Evolutionary conservation across 352 stramenopile genomes (phyloP).

Genomic region (Peronospora farinosa): DNA sequence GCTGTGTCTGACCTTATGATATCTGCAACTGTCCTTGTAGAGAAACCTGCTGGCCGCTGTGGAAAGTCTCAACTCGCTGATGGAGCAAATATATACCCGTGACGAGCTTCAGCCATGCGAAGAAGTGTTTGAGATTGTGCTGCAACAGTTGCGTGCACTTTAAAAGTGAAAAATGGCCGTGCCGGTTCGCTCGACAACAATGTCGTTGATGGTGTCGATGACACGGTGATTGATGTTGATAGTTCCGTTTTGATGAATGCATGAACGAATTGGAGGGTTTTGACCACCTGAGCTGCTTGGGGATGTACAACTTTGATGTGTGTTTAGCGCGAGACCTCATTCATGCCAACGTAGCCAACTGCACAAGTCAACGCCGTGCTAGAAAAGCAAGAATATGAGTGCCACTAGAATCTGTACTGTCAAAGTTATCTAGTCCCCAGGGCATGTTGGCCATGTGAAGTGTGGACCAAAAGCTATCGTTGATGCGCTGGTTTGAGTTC

Average conservation of each 20-base stretch:
- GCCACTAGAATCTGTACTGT: no score
- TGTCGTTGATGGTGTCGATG: neutral
- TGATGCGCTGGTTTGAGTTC: no score
- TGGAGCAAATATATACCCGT: conserved; percentile 51
- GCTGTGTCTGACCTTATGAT: neutral
- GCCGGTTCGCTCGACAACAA: neutral
- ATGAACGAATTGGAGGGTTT: neutral
- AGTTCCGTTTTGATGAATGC: neutral
- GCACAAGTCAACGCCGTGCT: no score
- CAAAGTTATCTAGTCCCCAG: no score
- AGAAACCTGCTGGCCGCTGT: conserved; percentile 61
- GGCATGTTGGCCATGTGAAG: no score
- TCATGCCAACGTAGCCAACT: no score
- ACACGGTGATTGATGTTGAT: neutral
- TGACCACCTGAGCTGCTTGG: neutral
- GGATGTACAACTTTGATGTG: no score
- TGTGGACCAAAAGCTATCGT: no score
- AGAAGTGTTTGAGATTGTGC: conserved; percentile 30
- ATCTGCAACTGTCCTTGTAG: conserved; percentile 24
- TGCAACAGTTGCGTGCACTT: conserved; percentile 45
- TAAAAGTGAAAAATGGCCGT: conserved; percentile 11
- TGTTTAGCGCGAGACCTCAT: no score
- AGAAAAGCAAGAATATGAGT: no score
- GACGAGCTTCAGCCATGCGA: conserved; percentile 44
- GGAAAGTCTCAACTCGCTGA: conserved; percentile 49